Percentiles rank a stretch among this genome's conserved stretches.
Conservation (phyloP, 106 monocot species). For the Acorus gramineus region DNA sequence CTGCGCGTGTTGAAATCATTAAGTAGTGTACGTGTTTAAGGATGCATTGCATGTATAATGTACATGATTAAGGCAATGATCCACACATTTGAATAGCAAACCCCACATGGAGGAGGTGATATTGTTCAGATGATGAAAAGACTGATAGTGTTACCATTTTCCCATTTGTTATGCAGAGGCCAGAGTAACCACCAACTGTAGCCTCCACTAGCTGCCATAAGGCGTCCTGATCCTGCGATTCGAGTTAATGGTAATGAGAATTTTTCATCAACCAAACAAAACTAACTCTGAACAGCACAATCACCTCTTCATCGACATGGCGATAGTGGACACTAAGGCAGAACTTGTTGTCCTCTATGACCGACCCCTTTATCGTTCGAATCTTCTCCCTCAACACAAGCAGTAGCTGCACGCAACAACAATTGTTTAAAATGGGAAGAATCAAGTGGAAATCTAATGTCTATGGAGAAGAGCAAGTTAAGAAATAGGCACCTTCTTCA, state of each 20-base stretch:
- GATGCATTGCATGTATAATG: too few relatives aligned
- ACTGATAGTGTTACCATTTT: slow-evolving; percentile 5
- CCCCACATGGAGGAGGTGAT: too few relatives aligned
- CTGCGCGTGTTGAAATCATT: not conserved
- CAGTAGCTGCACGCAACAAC: not conserved
- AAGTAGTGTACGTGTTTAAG: not conserved
- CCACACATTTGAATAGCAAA: too few relatives aligned
- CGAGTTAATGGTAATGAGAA: not conserved
- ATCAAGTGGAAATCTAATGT: not conserved
- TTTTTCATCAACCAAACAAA: not conserved
- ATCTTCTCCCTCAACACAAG: slow-evolving; percentile 9
- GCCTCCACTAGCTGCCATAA: slow-evolving; percentile 7
- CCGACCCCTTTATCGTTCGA: not conserved
- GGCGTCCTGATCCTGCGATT: not conserved
- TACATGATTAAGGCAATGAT: too few relatives aligned
- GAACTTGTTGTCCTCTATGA: slow-evolving; percentile 15
- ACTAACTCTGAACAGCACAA: not conserved
- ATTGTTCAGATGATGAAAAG: too few relatives aligned
- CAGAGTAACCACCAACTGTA: not conserved
- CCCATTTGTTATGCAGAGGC: slow-evolving; percentile 7
- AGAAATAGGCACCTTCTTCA: slow-evolving; percentile 2
- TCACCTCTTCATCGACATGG: slow-evolving; percentile 8
- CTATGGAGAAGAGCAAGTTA: not conserved
- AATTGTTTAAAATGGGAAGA: too few relatives aligned
- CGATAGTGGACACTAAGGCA: slow-evolving; percentile 15